Base-by-base conservation (phyloP, 495 filamentous ascomycete genomes). In the Xylaria flabelliformis region DNA sequence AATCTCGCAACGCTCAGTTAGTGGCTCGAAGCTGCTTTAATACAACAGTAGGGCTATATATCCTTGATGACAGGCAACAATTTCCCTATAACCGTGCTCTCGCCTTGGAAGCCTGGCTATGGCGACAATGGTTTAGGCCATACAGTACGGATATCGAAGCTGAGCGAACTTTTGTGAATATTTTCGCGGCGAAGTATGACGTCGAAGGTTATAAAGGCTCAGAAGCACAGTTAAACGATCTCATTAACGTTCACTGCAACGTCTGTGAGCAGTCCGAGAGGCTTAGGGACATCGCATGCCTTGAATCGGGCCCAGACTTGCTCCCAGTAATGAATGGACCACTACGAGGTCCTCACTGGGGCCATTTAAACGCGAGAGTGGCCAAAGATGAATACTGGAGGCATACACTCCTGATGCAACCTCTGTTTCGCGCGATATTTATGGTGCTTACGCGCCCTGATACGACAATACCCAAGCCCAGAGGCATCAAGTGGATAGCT, bases 261-360 rank as follows among this genome's bases (percentile, higher is more conserved):
- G 17, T 59, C 26, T 59, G 55, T 34, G 55, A 59, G 55, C 55
- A 59, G 12, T 59, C 55, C 12, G 17, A 59, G 21, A 59, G 55
- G 29, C 55, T 36, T 21, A 59, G 32, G 55, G 55, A 36, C 29
- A 24, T 59, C 29, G 55, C 55, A 59, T 59, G 55, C 29, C n/a
- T 59, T 58, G 29, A 34, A 36, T 8, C 55, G n/a, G 8, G 32
- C 12, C 55, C 32, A 24, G 55, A 36, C 29, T 59, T n/a, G 21
- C 55, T 59, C 55, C 32, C 29, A 59, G 2, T 36, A 19, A 36
- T 29, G 26, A 58, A n/a, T 3, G 26, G 55, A 32, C 55, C 29
- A 59, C 21, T 59, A 34, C 55, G 55, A 36, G 8, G 55, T 59
- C 55, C 21, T 59, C 55, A 13, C 29, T 59, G 55, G 55, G 15